phyloP scores from a whole-genome alignment of 2,329 filamentous ascomycete species.

The Orbilia javanica region DNA sequence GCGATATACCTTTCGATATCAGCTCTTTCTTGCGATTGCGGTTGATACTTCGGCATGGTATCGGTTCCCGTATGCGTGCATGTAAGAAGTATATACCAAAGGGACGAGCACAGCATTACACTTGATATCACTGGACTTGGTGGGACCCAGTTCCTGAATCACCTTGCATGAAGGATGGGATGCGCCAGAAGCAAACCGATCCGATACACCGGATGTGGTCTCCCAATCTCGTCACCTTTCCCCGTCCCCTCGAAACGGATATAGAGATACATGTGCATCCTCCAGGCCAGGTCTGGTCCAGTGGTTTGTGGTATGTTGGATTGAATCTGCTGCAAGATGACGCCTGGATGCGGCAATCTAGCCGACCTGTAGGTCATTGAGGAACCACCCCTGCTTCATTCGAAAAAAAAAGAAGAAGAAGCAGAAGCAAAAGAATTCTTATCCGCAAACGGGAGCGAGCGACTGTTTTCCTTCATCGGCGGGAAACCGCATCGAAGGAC shows the following conservation, averaged over 20 bases:
- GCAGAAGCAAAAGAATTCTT: neutral
- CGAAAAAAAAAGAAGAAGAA: neutral
- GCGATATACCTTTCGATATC: slow-evolving; percentile 16
- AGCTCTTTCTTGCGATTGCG: slow-evolving; percentile 7
- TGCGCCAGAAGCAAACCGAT: slow-evolving; percentile 9
- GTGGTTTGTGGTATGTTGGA: slow-evolving; percentile 7
- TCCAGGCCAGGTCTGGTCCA: slow-evolving; percentile 5
- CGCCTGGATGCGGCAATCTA: slow-evolving; percentile 52
- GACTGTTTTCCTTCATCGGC: slow-evolving; percentile 31
- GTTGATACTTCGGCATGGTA: neutral
- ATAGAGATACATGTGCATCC: neutral
- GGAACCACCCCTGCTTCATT: slow-evolving; percentile 22
- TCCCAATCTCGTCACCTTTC: slow-evolving; percentile 12
- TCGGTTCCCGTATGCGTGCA: neutral
- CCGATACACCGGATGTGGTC: slow-evolving; percentile 22
- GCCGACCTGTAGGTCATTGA: slow-evolving; percentile 32
- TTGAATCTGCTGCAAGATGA: slow-evolving; percentile 48
- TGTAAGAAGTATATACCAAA: neutral
- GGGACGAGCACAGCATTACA: slow-evolving; percentile 1
- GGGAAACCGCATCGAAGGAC: slow-evolving; percentile 30
- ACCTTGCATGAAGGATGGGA: slow-evolving; percentile 27
- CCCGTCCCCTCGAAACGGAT: slow-evolving; percentile 2
- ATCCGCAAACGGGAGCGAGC: slow-evolving; percentile 16
- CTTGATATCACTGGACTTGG: slow-evolving; percentile 28
- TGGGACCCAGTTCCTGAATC: slow-evolving; percentile 37